A percentile compares a stretch with the other conserved stretches of the same genome.
phyloP scores from a whole-genome alignment of 2,329 filamentous ascomycete genomes.

The Neonectria faginata region DNA sequence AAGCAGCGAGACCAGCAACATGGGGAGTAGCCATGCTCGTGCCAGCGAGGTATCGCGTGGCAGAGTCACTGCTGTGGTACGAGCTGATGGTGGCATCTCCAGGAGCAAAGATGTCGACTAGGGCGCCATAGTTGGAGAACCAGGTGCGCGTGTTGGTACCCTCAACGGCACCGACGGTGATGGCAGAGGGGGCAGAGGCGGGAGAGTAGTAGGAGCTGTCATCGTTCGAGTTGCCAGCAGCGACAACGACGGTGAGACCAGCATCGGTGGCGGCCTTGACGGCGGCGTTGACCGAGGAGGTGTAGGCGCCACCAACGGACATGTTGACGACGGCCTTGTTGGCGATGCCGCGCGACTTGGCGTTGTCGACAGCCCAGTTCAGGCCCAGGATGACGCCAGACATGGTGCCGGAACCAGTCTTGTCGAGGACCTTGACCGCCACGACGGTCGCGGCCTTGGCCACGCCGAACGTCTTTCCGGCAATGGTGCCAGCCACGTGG shows the following conservation, averaged over 20 bases:
- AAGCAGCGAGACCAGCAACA: constrained; percentile 71
- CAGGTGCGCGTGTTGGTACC: background rate
- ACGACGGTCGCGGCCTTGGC: constrained; percentile 45
- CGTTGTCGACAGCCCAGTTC: constrained; percentile 49
- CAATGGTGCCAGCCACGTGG: constrained; percentile 47
- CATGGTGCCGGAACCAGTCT: constrained; percentile 11
- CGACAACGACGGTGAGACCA: constrained; percentile 12
- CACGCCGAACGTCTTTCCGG: constrained; percentile 47
- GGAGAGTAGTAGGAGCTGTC: constrained; percentile 18
- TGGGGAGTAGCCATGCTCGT: constrained; percentile 63
- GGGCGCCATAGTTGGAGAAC: constrained; percentile 21
- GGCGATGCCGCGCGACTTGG: constrained; percentile 19
- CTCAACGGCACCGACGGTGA: constrained; percentile 19
- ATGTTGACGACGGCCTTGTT: constrained; percentile 21
- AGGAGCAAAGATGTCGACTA: constrained; percentile 26
- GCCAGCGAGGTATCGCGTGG: constrained; percentile 13
- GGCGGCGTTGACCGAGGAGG: background rate
- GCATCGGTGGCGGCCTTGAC: constrained; percentile 20
- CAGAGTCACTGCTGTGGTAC: background rate
- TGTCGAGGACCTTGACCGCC: constrained; percentile 48
- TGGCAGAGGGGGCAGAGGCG: constrained; percentile 16
- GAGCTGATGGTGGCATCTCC: constrained; percentile 13
- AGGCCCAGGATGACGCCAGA: constrained; percentile 35
- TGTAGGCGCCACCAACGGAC: constrained; percentile 4
- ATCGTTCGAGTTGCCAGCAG: constrained; percentile 3